Evolutionary conservation across 2,329 filamentous ascomycete genomes (phyloP).

Genomic region (Scedosporium aurantiacum): DNA sequence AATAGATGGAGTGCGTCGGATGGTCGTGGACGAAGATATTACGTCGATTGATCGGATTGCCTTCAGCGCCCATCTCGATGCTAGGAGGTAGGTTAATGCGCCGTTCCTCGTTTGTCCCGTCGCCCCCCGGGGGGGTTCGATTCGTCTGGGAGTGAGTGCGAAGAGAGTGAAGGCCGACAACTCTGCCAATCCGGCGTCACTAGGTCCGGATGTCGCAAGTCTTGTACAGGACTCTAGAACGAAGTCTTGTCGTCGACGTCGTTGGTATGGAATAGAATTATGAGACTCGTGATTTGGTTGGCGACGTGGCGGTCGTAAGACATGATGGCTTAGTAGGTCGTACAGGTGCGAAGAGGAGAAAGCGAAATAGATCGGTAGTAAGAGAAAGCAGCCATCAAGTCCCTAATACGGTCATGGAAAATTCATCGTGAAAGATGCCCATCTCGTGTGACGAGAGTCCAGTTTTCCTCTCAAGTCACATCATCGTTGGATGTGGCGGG

Average conservation of each 20-base stretch:
- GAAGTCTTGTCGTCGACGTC: neutral
- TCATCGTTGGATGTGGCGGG: neutral
- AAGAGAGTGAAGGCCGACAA: neutral
- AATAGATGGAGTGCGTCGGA: neutral
- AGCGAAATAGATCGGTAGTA: neutral
- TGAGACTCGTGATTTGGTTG: neutral
- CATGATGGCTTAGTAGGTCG: neutral
- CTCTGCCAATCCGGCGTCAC: neutral
- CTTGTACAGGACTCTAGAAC: neutral
- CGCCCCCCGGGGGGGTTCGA: neutral
- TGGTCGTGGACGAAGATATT: neutral
- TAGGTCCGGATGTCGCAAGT: neutral
- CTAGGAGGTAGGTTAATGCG: neutral
- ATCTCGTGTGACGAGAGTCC: neutral
- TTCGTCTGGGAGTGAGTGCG: neutral
- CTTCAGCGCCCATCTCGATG: neutral
- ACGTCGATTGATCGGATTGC: neutral
- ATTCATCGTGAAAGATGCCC: no score
- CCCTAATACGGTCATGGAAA: no score
- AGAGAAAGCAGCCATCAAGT: neutral
- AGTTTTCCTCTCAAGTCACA: neutral
- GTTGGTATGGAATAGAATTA: neutral
- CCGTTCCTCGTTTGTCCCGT: neutral
- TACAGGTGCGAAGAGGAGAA: neutral
- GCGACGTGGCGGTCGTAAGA: neutral